Conservation (phyloP, 805 yeast species). For the Saturnispora besseyi region DNA sequence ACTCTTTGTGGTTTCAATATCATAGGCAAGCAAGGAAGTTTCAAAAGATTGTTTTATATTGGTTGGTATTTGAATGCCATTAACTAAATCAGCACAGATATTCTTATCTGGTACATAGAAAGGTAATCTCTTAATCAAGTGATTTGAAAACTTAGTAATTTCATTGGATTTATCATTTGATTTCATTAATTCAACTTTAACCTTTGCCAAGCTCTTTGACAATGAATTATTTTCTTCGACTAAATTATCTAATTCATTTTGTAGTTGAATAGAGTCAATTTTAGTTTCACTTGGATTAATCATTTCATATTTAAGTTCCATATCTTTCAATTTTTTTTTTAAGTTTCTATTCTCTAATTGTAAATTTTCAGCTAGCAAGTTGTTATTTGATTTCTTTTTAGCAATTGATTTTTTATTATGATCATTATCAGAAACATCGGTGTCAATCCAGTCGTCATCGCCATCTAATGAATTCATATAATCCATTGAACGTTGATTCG, state of each 20-base stretch:
- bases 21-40: constrained; percentile 6
- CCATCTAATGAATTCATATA: constrained; percentile 7
- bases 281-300: constrained; percentile 13
- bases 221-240: constrained; percentile 9
- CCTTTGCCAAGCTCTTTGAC: constrained; percentile 8
- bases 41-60: constrained; percentile 4
- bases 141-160: constrained; percentile 1
- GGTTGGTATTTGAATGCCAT: constrained; percentile 7
- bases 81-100: constrained; percentile 2
- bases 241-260: constrained; percentile 11
- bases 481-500: not conserved
- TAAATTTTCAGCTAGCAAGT: constrained; percentile 10
- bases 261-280: constrained; percentile 8
- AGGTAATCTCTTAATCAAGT: constrained; percentile 12
- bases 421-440: constrained; percentile 10
- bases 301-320: constrained; percentile 14
- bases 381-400: constrained; percentile 3
- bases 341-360: constrained; percentile 12
- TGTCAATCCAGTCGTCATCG: constrained; percentile 13
- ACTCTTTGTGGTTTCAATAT: not conserved
- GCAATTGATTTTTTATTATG: constrained; percentile 1
- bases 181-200: constrained; percentile 7
- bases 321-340: constrained; percentile 13
- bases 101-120: constrained; percentile 7
- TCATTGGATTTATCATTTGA: constrained; percentile 3